Conservation (phyloP, 2,329 filamentous ascomycete species). For the Aquanectria penicillioides region DNA sequence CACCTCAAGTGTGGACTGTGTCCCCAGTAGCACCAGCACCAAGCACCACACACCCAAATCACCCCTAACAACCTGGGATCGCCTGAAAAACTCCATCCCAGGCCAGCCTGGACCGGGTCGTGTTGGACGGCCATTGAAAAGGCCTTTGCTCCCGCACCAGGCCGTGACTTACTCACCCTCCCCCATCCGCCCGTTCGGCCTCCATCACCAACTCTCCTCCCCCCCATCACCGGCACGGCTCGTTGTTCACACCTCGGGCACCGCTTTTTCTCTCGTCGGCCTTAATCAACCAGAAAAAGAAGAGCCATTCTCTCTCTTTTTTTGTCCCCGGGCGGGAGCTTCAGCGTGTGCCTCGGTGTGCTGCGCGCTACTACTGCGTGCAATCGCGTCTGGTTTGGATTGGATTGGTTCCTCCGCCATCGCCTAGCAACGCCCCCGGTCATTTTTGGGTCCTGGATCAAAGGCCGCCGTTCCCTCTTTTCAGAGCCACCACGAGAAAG, state of each 20-base stretch:
- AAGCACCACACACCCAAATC: conserved; percentile 43
- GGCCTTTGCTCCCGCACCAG: conserved; percentile 49
- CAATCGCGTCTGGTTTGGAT: conserved; percentile 13
- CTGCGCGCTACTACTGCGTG: conserved; percentile 16
- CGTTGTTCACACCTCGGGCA: conserved; percentile 15
- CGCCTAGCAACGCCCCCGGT: conserved; percentile 42
- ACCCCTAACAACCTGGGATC: conserved; percentile 48
- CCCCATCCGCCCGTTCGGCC: conserved; percentile 43
- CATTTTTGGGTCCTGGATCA: conserved; percentile 33
- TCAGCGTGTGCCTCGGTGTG: conserved; percentile 12
- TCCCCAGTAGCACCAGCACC: conserved; percentile 22
- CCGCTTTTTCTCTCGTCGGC: conserved; percentile 15
- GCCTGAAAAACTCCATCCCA: conserved; percentile 43
- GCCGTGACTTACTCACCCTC: conserved; percentile 42
- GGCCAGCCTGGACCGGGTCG: conserved; percentile 36
- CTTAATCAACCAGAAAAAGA: conserved; percentile 11
- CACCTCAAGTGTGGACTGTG: conserved; percentile 6
- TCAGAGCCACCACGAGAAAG: conserved; percentile 24
- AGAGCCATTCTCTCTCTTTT: conserved; percentile 32
- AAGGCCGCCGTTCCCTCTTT: conserved; percentile 13
- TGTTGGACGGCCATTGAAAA: conserved; percentile 52
- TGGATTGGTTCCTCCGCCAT: conserved; percentile 36
- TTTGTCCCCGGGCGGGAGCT: conserved; percentile 15
- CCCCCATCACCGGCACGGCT: conserved; percentile 21
- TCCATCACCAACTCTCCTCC: conserved; percentile 7